A percentile compares a stretch with the other conserved stretches of the same genome.
phyloP scores from a whole-genome alignment of 495 filamentous ascomycete genomes.

The Trichoderma gamsii region DNA sequence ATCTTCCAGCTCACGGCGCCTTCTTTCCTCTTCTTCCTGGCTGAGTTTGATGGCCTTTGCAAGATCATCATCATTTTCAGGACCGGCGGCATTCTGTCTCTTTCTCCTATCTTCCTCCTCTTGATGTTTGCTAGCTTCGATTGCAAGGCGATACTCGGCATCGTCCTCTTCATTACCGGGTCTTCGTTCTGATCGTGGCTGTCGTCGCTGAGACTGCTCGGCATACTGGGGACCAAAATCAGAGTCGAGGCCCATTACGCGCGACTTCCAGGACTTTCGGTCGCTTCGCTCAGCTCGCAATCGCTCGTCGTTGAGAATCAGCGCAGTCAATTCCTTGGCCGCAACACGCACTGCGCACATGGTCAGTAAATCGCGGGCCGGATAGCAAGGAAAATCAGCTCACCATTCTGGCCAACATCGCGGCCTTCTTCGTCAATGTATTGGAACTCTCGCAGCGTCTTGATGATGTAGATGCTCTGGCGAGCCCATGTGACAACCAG shows the following conservation, averaged over 20 bases:
- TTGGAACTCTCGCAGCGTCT: conserved; percentile 93
- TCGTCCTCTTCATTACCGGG: conserved; percentile 72
- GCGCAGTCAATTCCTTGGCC: conserved; percentile 91
- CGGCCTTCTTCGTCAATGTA: conserved; percentile 91
- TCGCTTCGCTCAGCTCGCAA: conserved; percentile 86
- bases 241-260: conserved; percentile 78
- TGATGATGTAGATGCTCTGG: conserved; percentile 97
- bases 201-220: conserved; percentile 36
- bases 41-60: conserved; percentile 95
- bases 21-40: conserved; percentile 83
- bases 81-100: conserved; percentile 62
- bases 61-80: conserved; percentile 66
- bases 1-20: conserved; percentile 83
- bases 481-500: conserved; percentile 96
- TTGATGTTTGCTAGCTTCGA: conserved; percentile 94
- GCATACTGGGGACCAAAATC: conserved; percentile 56
- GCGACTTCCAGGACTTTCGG: conserved; percentile 92
- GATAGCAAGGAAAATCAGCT: conserved; percentile 13
- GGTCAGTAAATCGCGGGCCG: background rate
- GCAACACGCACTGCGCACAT: conserved; percentile 73
- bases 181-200: conserved; percentile 19
- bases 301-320: conserved; percentile 92
- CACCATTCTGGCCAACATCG: conserved; percentile 95
- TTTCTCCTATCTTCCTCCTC: conserved; percentile 87
- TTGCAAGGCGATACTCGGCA: conserved; percentile 82